Evolutionary conservation across 306 rosid genomes (phyloP).

Genomic region (Senna siamea): DNA sequence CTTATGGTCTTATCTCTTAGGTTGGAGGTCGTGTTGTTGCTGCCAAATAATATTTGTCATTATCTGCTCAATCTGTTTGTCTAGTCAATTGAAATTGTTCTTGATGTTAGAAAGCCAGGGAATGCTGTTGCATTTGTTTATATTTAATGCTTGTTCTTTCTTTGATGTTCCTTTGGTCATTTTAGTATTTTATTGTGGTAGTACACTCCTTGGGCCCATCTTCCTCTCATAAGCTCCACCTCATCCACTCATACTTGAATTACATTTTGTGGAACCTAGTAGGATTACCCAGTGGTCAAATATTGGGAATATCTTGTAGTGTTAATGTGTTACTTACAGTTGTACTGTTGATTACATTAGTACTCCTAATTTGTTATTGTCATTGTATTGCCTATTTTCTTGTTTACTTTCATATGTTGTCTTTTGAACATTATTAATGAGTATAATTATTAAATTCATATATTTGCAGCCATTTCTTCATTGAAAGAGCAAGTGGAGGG

Average conservation of each 20-base stretch:
- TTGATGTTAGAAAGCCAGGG: not conserved
- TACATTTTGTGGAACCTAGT: not conserved
- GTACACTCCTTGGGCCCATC: not conserved
- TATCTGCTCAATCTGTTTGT: not conserved
- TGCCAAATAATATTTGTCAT: too few relatives aligned
- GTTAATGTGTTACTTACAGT: not conserved
- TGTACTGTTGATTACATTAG: not conserved
- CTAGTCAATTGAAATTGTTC: constrained; percentile 11
- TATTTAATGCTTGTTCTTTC: not conserved
- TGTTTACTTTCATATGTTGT: constrained; percentile 27
- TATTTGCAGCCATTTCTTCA: constrained; percentile 81
- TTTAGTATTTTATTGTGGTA: constrained; percentile 5
- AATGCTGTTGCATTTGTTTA: constrained; percentile 13
- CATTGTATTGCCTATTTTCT: not conserved
- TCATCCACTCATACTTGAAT: not conserved
- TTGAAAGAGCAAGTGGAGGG: constrained; percentile 86
- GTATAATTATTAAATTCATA: constrained; percentile 28
- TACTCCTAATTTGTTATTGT: not conserved
- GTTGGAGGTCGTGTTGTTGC: not conserved
- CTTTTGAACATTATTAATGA: constrained; percentile 24
- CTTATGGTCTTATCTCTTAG: not conserved
- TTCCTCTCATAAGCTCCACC: not conserved
- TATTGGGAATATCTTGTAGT: not conserved
- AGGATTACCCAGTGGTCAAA: not conserved
- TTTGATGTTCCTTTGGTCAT: not conserved